phyloP scores from a whole-genome alignment of 1,284 basidiomycete species.

The Rhodotorula sp. region DNA sequence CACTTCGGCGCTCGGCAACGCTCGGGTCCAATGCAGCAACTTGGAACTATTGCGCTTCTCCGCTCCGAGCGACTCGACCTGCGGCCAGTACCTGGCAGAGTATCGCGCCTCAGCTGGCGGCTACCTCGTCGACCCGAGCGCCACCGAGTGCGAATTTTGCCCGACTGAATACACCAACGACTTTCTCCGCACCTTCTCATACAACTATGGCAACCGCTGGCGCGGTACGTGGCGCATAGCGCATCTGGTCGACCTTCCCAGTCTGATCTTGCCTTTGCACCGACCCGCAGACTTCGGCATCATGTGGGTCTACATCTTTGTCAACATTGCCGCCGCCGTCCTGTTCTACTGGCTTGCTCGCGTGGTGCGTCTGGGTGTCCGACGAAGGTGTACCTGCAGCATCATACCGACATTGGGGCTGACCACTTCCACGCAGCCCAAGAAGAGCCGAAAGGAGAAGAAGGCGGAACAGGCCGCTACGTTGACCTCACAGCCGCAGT shows the following conservation, averaged over 20 bases:
- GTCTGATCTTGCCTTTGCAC: not conserved
- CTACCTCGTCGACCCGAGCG: constrained; percentile 45
- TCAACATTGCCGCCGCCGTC: constrained; percentile 55
- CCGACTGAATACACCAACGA: constrained; percentile 57
- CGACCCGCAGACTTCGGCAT: constrained; percentile 55
- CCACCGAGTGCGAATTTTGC: constrained; percentile 52
- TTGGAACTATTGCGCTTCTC: constrained; percentile 51
- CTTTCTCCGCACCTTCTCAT: constrained; percentile 62
- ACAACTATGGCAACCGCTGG: constrained; percentile 58
- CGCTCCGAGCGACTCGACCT: constrained; percentile 51
- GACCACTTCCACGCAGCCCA: not conserved
- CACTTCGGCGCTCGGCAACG: constrained; percentile 48
- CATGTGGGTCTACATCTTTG: constrained; percentile 63
- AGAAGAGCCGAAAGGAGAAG: constrained; percentile 3
- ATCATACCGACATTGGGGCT: too few species aligned
- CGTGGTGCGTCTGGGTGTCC: constrained; percentile 7
- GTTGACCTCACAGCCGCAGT: not conserved
- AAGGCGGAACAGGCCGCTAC: not conserved
- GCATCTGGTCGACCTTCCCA: too few species aligned
- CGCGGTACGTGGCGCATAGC: not conserved
- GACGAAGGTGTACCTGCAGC: too few species aligned
- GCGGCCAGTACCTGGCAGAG: constrained; percentile 37
- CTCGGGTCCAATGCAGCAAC: constrained; percentile 50
- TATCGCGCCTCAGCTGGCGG: constrained; percentile 52
- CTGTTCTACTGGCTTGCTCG: constrained; percentile 31